These are phyloP conservation scores for Neurospora sp. DNA, from an alignment of 495 filamentous ascomycete genomes.

Conservation along the genomic window DNA sequence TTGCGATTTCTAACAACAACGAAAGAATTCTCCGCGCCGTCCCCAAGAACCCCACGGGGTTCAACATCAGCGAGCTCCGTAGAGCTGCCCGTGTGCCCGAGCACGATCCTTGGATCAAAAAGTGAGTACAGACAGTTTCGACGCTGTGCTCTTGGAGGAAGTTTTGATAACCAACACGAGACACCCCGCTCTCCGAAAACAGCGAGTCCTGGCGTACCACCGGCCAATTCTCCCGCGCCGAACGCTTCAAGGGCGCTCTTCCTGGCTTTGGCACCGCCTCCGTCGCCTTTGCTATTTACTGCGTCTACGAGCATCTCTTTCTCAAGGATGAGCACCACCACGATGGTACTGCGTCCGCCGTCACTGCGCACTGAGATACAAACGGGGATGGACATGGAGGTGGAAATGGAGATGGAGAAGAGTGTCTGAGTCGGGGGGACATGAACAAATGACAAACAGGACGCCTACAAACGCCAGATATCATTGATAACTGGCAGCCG, in stretches of 20 bases:
- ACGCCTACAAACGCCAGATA: neutral
- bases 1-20: neutral
- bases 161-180: conserved; percentile 1
- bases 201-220: conserved; percentile 92
- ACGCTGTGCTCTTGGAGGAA: conserved; percentile 2
- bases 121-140: conserved; percentile 36
- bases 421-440: neutral
- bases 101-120: conserved; percentile 81
- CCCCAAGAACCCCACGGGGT: conserved; percentile 67
- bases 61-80: conserved; percentile 65
- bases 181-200: neutral
- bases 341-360: conserved; percentile 12
- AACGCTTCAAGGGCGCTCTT: conserved; percentile 77
- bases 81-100: conserved; percentile 52
- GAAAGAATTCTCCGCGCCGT: conserved; percentile 4
- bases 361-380: neutral
- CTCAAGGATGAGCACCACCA: conserved; percentile 62
- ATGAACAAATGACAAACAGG: neutral
- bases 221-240: conserved; percentile 76
- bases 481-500: neutral
- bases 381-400: conserved; percentile 26
- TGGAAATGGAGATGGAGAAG: neutral
- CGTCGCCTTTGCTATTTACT: conserved; percentile 83
- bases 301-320: conserved; percentile 80
- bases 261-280: conserved; percentile 87